Percentiles rank a stretch among this genome's conserved stretches.
Conservation (phyloP, 225 moss, liverwort and hornwort genomes). For the Marchantia polymorpha region DNA sequence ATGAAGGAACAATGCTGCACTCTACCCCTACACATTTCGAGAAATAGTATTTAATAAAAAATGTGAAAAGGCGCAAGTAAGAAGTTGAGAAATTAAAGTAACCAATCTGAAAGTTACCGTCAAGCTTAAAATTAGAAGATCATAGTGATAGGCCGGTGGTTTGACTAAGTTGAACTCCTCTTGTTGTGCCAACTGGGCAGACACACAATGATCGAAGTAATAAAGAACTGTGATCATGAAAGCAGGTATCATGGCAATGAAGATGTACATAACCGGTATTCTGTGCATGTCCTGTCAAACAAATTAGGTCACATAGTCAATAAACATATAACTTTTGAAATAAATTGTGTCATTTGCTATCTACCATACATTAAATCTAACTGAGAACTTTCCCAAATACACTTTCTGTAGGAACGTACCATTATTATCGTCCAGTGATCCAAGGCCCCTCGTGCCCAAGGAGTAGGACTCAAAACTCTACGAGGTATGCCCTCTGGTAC, state of each 20-base stretch:
- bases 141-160: constrained; percentile 69
- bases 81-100: too few relatives aligned
- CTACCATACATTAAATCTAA: neutral
- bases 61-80: too few relatives aligned
- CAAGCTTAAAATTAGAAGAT: constrained; percentile 61
- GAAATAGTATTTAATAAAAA: too few relatives aligned
- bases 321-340: neutral
- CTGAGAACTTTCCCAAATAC: neutral
- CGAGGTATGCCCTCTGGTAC: constrained; percentile 61
- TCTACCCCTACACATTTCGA: too few relatives aligned
- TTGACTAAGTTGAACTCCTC: constrained; percentile 70
- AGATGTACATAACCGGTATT: constrained; percentile 53
- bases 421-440: constrained; percentile 55
- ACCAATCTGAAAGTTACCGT: constrained; percentile 41
- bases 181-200: constrained; percentile 77
- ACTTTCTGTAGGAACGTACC: constrained; percentile 31
- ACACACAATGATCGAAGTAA: constrained; percentile 80
- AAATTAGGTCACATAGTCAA: neutral
- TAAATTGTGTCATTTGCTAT: too few relatives aligned
- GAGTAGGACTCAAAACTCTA: constrained; percentile 53
- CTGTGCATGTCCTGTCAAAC: constrained; percentile 58
- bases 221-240: constrained; percentile 71
- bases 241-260: constrained; percentile 64
- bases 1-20: neutral
- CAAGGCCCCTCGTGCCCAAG: constrained; percentile 50